Base-by-base conservation (phyloP, 768 basidiomycete species). In the Amanita muscaria region DNA sequence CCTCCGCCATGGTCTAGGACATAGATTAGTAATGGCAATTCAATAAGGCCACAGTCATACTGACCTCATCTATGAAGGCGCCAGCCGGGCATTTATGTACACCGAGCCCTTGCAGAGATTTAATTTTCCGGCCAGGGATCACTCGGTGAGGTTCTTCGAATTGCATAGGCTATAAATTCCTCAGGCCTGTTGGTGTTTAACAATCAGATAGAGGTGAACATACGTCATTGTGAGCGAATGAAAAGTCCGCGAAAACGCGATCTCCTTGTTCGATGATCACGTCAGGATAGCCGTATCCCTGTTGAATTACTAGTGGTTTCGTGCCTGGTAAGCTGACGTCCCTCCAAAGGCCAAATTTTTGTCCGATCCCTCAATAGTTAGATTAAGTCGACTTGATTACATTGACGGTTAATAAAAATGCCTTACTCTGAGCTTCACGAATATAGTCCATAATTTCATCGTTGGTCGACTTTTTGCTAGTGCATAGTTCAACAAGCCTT, bases 401-500 rank as follows among this genome's bases (percentile, higher is more conserved):
- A 29, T 29, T n/a, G n/a, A n/a, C n/a, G n/a, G n/a, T n/a, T n/a
- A n/a, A 29, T 29, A 6, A 29, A 29, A 29, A 12, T 6, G 27
- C 44, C 51, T 40, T 24, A 59, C 59, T 54, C 24, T 55, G 51
- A 27, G 59, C 59, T 38, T 58, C 57, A 19, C 53, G 53, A 19
- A 60, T 56, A 40, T 56, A 60, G 4, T 48, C 53, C 53, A 57
- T 56, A 14, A 60, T 40, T n/a, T 36, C 43, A 19, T 54, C 51
- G 29, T 48, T 44, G 6, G 30, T 34, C 19, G 48, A 46, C n/a
- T 51, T 49, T 3, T 49, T 44, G n/a, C 42, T 30, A 11, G 35
- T 42, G 8, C 47, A 44, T 4, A 60, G 37, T 19, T 38, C 29
- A 4, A 57, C 40, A 22, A 61, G 59, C 32, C 50, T 48, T 23